phyloP scores from a whole-genome alignment of 768 basidiomycete species.

The Suillus fuscotomentosus region DNA sequence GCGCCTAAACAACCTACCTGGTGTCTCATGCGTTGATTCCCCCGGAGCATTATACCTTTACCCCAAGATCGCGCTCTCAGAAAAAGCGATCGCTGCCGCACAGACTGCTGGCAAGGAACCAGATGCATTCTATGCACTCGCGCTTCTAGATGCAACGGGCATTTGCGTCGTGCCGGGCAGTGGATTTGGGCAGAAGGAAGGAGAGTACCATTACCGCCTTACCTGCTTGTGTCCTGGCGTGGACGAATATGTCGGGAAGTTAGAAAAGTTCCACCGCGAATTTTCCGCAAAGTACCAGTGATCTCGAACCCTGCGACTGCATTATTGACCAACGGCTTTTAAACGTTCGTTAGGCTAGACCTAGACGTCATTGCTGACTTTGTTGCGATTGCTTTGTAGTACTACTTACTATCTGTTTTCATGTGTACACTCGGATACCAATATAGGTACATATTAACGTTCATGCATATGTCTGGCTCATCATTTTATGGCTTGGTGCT shows the following conservation, averaged over 20 bases:
- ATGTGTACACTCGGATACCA: neutral
- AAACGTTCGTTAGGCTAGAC: neutral
- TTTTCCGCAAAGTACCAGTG: slow-evolving; percentile 53
- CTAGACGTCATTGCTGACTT: neutral
- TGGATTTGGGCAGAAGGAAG: slow-evolving; percentile 92
- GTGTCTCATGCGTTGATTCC: slow-evolving; percentile 87
- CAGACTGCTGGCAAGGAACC: slow-evolving; percentile 70
- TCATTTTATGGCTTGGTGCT: neutral
- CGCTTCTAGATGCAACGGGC: slow-evolving; percentile 82
- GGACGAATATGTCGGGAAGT: slow-evolving; percentile 84
- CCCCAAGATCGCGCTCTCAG: slow-evolving; percentile 76
- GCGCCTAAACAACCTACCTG: slow-evolving; percentile 78
- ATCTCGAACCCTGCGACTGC: neutral
- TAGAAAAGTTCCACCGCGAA: slow-evolving; percentile 71
- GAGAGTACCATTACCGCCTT: slow-evolving; percentile 87
- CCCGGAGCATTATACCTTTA: slow-evolving; percentile 95
- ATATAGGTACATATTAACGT: neutral
- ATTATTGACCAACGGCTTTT: neutral
- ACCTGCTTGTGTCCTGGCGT: slow-evolving; percentile 95
- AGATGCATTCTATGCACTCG: slow-evolving; percentile 86
- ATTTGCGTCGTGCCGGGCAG: slow-evolving; percentile 94
- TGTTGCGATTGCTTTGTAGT: neutral
- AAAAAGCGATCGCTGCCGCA: slow-evolving; percentile 73
- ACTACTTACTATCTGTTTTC: neutral
- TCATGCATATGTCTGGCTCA: neutral